These are phyloP conservation scores for Populus hybrid DNA, from an alignment of 441 rosid species.

Conservation along the genomic window DNA sequence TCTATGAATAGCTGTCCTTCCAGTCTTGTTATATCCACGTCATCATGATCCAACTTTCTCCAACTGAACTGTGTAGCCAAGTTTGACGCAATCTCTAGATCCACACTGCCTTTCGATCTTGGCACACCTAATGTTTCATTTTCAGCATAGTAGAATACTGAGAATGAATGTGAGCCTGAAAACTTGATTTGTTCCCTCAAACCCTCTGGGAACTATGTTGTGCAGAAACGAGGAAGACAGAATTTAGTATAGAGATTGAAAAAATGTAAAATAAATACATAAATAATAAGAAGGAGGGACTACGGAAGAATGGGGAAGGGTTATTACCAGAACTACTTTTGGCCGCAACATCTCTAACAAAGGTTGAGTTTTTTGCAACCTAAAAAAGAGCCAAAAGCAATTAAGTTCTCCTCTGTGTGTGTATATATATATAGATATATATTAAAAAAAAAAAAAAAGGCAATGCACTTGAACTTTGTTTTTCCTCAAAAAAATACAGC, in stretches of 20 bases:
- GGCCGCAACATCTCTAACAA: conserved; percentile 59
- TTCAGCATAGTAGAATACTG: conserved; percentile 42
- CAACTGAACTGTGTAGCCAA: conserved; percentile 43
- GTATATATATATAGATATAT: no score
- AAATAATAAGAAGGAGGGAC: not conserved
- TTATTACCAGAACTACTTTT: conserved; percentile 58
- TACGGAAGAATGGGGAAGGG: not conserved
- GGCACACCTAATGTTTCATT: conserved; percentile 46
- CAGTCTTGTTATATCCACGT: conserved; percentile 47
- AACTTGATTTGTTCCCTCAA: conserved; percentile 33
- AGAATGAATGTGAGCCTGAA: conserved; percentile 26
- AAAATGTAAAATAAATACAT: not conserved
- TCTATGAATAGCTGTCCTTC: conserved; percentile 52
- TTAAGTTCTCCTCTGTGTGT: no score
- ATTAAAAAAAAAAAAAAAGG: not conserved
- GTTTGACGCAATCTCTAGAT: conserved; percentile 53
- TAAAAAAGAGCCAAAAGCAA: conserved; percentile 22
- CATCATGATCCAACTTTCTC: conserved; percentile 40
- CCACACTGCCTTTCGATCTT: conserved; percentile 28
- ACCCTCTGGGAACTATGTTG: conserved; percentile 55
- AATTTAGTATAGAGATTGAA: not conserved
- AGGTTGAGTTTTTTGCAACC: conserved; percentile 45
- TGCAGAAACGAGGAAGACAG: not conserved
- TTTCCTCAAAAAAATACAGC: not conserved
- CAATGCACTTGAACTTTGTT: not conserved